Base-by-base conservation (phyloP, 192 early-diverging fungal species). In the Coemansia sp. region DNA sequence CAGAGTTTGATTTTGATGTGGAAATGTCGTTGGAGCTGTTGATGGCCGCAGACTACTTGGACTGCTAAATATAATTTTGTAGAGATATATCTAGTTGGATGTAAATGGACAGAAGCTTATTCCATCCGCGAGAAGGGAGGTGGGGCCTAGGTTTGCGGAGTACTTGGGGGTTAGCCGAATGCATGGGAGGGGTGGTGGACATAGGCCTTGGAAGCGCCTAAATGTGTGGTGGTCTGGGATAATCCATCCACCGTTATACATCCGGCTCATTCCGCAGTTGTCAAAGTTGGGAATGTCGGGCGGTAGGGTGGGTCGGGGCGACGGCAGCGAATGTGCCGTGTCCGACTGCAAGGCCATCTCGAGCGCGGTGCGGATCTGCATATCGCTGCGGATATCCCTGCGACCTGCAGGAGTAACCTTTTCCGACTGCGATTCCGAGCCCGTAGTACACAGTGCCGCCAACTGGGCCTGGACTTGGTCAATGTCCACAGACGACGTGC, bases 1-100 rank as follows among this genome's bases (percentile, higher is more conserved):
- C 96, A 31, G 87, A 91, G 54, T 97, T 97, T 61, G 63, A 69
- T 14, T 90, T 99, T 48, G 87, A 94, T 10, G 81, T 90, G 14
- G 86, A 94, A 55, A 77, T 92, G 13, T 87, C 87, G 0, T 62
- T 96, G 42, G 96, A 99, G 56, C 78, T 94, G 13, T 55, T 99
- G 30, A 93, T 94, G 90, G 91, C 90, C 14, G 88, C 94, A 1
- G 92, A 99, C 63, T 99, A 94, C 56, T 61, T 99, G 40, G 94
- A 98, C 56, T 91, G 89, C 71, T 88, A 69, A 64, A 38, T 38
- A 48, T 37, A 6, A 33, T 44, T 22, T 30, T 39, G 4, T 7
- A 32, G 11, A 31, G n/a, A n/a, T n/a, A n/a, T n/a, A n/a, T n/a
- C n/a, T n/a, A n/a, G n/a, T n/a, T n/a, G n/a, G n/a, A n/a, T 34